These are phyloP conservation scores for Coniophora puteana DNA, from an alignment of 1,284 basidiomycete species.

Conservation along the genomic window DNA sequence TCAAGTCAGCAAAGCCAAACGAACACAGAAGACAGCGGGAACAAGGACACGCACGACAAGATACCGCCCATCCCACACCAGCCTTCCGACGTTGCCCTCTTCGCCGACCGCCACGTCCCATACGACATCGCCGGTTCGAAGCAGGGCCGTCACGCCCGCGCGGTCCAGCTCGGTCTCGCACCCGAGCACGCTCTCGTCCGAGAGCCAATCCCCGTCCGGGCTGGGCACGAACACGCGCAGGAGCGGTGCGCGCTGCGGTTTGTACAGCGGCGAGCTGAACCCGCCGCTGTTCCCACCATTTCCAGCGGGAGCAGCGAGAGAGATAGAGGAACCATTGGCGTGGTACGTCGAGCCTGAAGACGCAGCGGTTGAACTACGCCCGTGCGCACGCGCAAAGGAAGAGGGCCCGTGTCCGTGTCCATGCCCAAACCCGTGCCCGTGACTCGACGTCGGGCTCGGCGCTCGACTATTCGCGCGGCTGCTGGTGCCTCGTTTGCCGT, in stretches of 20 bases:
- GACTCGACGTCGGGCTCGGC: slow-evolving; percentile 45
- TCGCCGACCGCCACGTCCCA: slow-evolving; percentile 82
- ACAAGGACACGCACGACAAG: slow-evolving; percentile 54
- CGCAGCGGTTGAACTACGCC: no score
- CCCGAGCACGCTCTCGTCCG: slow-evolving; percentile 70
- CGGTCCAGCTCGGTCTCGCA: slow-evolving; percentile 74
- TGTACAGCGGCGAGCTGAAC: slow-evolving; percentile 69
- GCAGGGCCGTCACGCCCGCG: slow-evolving; percentile 53
- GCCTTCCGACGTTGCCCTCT: slow-evolving; percentile 72
- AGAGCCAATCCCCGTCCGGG: slow-evolving; percentile 78
- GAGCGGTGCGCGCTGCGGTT: slow-evolving; percentile 63
- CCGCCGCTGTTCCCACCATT: no score
- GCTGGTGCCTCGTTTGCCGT: slow-evolving; percentile 16
- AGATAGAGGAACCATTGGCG: slow-evolving; percentile 1
- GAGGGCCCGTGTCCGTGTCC: neutral
- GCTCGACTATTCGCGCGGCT: slow-evolving; percentile 51
- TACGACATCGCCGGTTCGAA: slow-evolving; percentile 73
- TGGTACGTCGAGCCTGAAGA: neutral
- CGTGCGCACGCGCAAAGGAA: slow-evolving; percentile 1
- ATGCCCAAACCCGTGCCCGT: neutral
- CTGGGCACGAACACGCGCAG: slow-evolving; percentile 78
- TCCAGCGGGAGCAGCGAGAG: no score
- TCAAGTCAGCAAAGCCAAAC: slow-evolving; percentile 8
- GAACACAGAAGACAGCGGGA: neutral
- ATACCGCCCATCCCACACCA: slow-evolving; percentile 82